A percentile compares a stretch with the other conserved stretches of the same genome.
Conservation (phyloP, 2,329 filamentous ascomycete species). For the Fusarium domesticum region DNA sequence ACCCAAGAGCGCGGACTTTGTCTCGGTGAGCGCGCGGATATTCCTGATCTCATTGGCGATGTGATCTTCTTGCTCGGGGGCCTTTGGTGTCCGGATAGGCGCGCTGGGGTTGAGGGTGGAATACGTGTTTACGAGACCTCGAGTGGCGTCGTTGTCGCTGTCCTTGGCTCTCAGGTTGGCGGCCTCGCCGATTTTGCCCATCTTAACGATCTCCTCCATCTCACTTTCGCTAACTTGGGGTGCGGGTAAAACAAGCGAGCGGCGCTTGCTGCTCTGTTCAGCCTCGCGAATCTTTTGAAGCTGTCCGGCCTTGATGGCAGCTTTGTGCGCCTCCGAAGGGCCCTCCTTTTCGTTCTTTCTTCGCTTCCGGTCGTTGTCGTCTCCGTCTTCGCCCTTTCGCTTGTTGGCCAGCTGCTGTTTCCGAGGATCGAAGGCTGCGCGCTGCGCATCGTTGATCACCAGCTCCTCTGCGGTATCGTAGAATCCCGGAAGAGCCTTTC, state of each 20-base stretch:
- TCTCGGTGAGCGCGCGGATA: constrained; percentile 86
- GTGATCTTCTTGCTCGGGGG: constrained; percentile 87
- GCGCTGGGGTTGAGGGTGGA: constrained; percentile 74
- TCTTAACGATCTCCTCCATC: constrained; percentile 96
- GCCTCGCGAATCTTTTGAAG: constrained; percentile 94
- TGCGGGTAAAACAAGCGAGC: constrained; percentile 75
- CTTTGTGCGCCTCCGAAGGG: constrained; percentile 74
- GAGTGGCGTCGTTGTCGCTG: constrained; percentile 80
- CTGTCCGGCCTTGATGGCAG: constrained; percentile 88
- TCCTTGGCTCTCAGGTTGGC: constrained; percentile 72
- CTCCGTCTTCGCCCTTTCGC: constrained; percentile 90
- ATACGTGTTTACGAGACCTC: constrained; percentile 85
- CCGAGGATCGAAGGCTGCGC: constrained; percentile 82
- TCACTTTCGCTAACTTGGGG: constrained; percentile 92
- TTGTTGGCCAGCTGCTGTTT: constrained; percentile 91
- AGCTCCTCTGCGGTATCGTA: constrained; percentile 89
- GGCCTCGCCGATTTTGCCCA: constrained; percentile 90
- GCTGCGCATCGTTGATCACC: constrained; percentile 74
- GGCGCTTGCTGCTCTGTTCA: constrained; percentile 92
- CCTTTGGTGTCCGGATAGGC: constrained; percentile 88
- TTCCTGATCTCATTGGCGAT: constrained; percentile 97
- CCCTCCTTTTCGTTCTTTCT: constrained; percentile 85
- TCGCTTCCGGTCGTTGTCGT: constrained; percentile 75
- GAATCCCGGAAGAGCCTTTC: constrained; percentile 82
- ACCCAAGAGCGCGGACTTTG: constrained; percentile 87